phyloP scores from a whole-genome alignment of 169 alveolate species.

The Eimeria necatrix region DNA sequence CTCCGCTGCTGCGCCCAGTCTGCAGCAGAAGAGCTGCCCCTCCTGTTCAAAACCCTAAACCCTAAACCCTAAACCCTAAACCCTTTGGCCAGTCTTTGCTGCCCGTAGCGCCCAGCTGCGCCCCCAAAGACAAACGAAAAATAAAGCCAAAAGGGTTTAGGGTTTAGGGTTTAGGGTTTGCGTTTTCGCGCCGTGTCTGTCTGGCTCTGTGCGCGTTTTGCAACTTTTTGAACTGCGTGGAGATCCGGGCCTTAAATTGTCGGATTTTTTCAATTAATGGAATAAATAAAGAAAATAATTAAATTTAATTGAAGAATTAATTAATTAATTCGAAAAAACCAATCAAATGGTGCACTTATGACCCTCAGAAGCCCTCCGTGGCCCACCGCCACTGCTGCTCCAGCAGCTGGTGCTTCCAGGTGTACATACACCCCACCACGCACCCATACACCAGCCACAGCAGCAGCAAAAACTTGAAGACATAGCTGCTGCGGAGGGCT shows the following conservation, averaged over 20 bases:
- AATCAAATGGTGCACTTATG: not conserved
- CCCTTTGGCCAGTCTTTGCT: not conserved
- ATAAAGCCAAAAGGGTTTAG: too few relatives aligned
- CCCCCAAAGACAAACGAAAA: not conserved
- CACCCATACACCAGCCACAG: constrained; percentile 16
- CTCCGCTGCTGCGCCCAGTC: not conserved
- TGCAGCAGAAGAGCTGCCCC: too few relatives aligned
- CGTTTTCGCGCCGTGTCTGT: too few relatives aligned
- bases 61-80: constrained; percentile 19
- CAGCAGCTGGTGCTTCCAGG: not conserved
- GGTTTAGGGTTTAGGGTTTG: constrained; percentile 43
- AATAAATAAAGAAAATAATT: too few relatives aligned
- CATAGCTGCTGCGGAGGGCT: not conserved
- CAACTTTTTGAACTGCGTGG: too few relatives aligned
- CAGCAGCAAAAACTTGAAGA: constrained; percentile 6
- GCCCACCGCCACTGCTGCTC: not conserved
- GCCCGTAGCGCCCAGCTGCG: not conserved
- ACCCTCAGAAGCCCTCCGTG: too few relatives aligned
- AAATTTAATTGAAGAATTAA: too few relatives aligned
- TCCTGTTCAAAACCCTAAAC: constrained; percentile 13
- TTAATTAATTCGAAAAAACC: too few relatives aligned
- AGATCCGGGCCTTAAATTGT: too few relatives aligned
- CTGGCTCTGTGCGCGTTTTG: too few relatives aligned
- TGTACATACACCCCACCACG: constrained; percentile 60
- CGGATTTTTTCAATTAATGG: too few relatives aligned